Percentiles rank a stretch among this genome's conserved stretches.
phyloP scores from a whole-genome alignment of 805 yeast species.

The Saccharomycopsis fodiens region DNA sequence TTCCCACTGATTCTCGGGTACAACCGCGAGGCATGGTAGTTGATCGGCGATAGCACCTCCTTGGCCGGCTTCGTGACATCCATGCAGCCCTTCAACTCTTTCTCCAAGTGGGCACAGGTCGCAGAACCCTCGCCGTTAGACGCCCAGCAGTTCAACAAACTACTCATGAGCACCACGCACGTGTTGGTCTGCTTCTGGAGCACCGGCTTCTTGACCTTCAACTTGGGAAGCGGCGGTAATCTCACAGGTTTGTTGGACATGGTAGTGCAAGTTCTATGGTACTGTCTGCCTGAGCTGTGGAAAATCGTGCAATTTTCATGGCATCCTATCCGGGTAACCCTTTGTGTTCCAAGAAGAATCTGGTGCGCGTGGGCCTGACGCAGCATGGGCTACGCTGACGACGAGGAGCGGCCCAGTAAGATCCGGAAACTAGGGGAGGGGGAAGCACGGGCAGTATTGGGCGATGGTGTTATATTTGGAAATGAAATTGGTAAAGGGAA shows the following conservation, averaged over 20 bases:
- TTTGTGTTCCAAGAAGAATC: neutral
- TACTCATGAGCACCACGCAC: constrained; percentile 76
- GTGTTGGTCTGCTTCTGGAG: constrained; percentile 51
- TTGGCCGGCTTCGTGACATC: constrained; percentile 28
- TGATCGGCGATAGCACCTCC: constrained; percentile 34
- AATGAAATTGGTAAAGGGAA: too few relatives aligned
- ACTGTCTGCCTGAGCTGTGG: neutral
- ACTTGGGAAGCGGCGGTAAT: constrained; percentile 67
- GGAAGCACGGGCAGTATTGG: too few relatives aligned
- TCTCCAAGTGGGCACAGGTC: constrained; percentile 57
- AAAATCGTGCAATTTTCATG: neutral
- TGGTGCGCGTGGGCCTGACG: neutral
- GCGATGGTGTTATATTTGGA: too few relatives aligned
- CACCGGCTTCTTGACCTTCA: constrained; percentile 61
- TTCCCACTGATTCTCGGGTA: constrained; percentile 43
- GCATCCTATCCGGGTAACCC: neutral
- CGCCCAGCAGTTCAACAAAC: constrained; percentile 91
- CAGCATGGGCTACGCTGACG: neutral
- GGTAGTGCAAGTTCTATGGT: neutral
- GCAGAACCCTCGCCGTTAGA: constrained; percentile 80
- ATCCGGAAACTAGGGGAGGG: neutral
- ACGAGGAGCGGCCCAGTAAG: neutral
- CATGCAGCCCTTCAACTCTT: constrained; percentile 72
- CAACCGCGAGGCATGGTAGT: constrained; percentile 46
- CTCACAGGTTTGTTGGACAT: constrained; percentile 29